These are phyloP conservation scores for Penstemon eatonii DNA, from an alignment of 257 asterid species.

Conservation along the genomic window DNA sequence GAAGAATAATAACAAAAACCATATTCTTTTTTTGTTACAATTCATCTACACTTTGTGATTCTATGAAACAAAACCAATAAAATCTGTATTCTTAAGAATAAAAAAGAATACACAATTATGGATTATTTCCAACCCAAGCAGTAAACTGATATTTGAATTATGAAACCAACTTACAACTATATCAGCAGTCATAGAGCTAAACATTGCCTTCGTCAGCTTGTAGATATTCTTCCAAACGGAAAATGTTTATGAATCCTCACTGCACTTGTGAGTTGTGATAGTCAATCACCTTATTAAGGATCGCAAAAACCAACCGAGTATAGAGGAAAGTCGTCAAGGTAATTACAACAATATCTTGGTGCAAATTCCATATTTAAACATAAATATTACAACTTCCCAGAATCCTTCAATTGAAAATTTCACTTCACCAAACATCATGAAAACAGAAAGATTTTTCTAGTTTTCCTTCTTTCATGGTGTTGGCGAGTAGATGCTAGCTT, in stretches of 20 bases:
- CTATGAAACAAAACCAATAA: no score
- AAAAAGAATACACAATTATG: not conserved
- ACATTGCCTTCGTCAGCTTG: not conserved
- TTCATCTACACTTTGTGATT: not conserved
- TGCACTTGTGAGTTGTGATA: constrained; percentile 1
- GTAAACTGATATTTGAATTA: not conserved
- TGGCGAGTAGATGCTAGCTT: not conserved
- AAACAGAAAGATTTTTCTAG: not conserved
- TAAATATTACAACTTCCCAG: not conserved
- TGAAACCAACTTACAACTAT: not conserved
- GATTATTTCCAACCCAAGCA: not conserved
- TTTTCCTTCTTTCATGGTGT: constrained; percentile 7
- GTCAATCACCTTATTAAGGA: not conserved
- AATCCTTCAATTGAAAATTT: not conserved
- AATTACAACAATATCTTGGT: not conserved
- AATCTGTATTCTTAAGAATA: not conserved
- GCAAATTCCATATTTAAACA: not conserved
- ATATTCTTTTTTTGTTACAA: not conserved
- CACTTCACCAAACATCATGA: not conserved
- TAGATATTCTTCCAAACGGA: no score
- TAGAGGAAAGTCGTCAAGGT: not conserved
- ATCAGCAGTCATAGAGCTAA: not conserved
- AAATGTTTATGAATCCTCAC: no score
- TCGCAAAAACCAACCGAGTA: not conserved
- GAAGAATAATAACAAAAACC: no score